Evolutionary conservation across 2,329 filamentous ascomycete genomes (phyloP).

Genomic region (Hypocrella siamensis): DNA sequence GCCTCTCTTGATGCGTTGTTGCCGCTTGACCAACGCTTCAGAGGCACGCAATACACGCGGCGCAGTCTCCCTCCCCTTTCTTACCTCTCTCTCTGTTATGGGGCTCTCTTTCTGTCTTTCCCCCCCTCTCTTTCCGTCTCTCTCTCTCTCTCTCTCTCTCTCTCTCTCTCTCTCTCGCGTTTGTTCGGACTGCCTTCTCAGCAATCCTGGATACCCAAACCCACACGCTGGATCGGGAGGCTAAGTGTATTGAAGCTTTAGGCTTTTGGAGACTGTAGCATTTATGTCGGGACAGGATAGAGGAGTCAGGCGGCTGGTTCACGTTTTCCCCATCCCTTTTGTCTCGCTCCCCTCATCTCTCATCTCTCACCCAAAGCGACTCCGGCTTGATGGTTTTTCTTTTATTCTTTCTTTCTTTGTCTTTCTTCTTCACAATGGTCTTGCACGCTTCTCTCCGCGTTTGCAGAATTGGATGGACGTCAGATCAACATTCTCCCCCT

Average conservation of each 20-base stretch:
- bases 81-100: not conserved
- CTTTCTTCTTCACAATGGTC: too few species aligned
- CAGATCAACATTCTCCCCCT: too few species aligned
- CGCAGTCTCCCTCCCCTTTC: too few species aligned
- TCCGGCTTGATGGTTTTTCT: not conserved
- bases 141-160: not conserved
- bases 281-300: constrained; percentile 20
- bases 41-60: too few species aligned
- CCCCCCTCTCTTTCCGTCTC: not conserved
- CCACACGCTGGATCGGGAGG: constrained; percentile 17
- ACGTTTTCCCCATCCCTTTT: constrained; percentile 5
- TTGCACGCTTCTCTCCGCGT: too few species aligned
- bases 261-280: constrained; percentile 16
- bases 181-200: constrained; percentile 4
- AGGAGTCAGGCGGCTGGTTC: constrained; percentile 18
- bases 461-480: too few species aligned
- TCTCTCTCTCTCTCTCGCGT: not conserved
- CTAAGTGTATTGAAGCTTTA: constrained; percentile 17
- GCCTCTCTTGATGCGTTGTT: not conserved
- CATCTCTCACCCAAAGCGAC: too few species aligned
- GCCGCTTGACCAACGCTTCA: not conserved
- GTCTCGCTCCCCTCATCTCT: not conserved
- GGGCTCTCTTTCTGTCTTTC: not conserved
- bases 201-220: constrained; percentile 19
- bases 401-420: not conserved